Conservation (phyloP, 352 stramenopile genomes). For the Aphanomyces invadans region DNA sequence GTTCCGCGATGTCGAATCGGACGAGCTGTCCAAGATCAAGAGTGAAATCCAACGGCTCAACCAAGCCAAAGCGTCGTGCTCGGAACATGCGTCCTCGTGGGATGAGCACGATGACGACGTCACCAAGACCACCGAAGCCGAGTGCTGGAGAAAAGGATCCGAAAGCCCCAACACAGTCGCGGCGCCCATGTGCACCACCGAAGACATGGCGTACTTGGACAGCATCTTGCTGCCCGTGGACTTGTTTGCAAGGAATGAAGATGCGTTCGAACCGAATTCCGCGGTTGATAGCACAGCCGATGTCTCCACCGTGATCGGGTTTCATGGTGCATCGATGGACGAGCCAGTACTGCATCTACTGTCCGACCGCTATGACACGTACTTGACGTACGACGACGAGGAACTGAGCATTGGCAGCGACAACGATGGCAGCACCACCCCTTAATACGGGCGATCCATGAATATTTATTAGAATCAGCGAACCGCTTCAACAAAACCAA, state of each 20-base stretch:
- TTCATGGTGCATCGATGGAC: not conserved
- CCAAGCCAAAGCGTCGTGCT: conserved; percentile 37
- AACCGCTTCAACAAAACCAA: not conserved
- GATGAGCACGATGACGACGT: conserved; percentile 27
- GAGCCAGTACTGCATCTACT: conserved; percentile 12
- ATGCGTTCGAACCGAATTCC: not conserved
- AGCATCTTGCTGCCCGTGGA: conserved; percentile 7
- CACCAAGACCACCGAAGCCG: too few species aligned
- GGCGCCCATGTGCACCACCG: conserved; percentile 11
- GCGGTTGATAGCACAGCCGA: too few species aligned
- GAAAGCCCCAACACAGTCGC: conserved; percentile 16
- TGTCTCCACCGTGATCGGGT: too few species aligned
- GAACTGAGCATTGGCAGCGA: conserved; percentile 6
- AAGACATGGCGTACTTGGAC: conserved; percentile 20
- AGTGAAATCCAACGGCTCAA: conserved; percentile 74
- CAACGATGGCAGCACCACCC: not conserved
- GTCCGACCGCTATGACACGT: conserved; percentile 19
- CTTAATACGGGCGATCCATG: not conserved
- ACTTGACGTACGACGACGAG: conserved; percentile 18
- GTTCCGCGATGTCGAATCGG: conserved; percentile 53
- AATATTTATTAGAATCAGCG: conserved; percentile 8
- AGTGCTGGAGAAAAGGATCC: not conserved
- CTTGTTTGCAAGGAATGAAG: not conserved
- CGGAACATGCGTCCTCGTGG: conserved; percentile 28
- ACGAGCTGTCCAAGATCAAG: conserved; percentile 78